Conservation (phyloP, 768 basidiomycete species). For the Amanita brunnescens region DNA sequence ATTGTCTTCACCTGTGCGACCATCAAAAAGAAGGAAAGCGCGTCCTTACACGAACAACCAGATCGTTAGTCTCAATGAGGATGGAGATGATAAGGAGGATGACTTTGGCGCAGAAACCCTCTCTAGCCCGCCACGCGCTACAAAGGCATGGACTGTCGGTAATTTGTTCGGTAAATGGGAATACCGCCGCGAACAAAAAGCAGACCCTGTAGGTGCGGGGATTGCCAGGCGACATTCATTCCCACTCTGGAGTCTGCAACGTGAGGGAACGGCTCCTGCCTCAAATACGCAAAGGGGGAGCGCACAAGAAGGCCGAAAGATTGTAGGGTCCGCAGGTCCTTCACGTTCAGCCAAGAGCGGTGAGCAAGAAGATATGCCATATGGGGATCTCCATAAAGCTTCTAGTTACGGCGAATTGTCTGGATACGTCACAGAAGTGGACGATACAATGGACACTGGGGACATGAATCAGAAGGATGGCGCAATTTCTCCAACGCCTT, state of each 20-base stretch:
- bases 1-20: constrained; percentile 52
- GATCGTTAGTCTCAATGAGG: constrained; percentile 12
- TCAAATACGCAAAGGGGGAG: background rate
- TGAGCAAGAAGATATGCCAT: background rate
- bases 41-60: constrained; percentile 3
- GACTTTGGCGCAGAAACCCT: constrained; percentile 47
- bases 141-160: background rate
- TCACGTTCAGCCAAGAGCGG: background rate
- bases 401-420: background rate
- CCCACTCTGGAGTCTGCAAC: constrained; percentile 1
- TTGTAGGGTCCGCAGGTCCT: background rate
- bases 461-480: background rate
- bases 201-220: background rate
- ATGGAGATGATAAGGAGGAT: constrained; percentile 15
- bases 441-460: background rate
- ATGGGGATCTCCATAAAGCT: background rate
- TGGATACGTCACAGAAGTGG: background rate
- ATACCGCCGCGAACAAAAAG: background rate
- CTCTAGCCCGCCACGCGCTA: constrained; percentile 34
- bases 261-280: constrained; percentile 2
- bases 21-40: constrained; percentile 11
- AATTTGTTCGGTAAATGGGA: constrained; percentile 1
- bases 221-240: constrained; percentile 6
- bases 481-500: background rate
- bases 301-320: background rate